Percentiles rank a stretch among this genome's conserved stretches.
These are phyloP conservation scores for Lecanoromycetidae sp. DNA, from an alignment of 2,329 filamentous ascomycete genomes.

Conservation along the genomic window DNA sequence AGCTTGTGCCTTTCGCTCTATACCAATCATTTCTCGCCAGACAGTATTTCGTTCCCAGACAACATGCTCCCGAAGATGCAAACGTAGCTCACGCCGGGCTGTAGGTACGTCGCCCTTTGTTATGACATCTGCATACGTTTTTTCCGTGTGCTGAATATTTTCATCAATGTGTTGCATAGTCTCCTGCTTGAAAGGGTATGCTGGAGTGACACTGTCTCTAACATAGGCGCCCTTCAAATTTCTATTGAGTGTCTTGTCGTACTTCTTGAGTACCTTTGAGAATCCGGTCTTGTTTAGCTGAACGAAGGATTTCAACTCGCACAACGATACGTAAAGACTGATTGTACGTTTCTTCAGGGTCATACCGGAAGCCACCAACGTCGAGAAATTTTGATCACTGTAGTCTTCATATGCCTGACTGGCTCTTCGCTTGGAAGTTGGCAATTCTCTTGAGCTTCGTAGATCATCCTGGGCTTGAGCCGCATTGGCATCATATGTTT, in stretches of 20 bases:
- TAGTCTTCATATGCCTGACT: constrained; percentile 66
- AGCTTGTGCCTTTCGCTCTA: constrained; percentile 88
- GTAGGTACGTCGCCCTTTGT: constrained; percentile 65
- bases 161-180: constrained; percentile 61
- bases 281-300: constrained; percentile 97
- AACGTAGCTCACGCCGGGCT: constrained; percentile 72
- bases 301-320: constrained; percentile 89
- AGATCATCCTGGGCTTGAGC: constrained; percentile 37
- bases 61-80: constrained; percentile 89
- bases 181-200: constrained; percentile 66
- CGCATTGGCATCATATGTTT: constrained; percentile 22
- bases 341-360: constrained; percentile 88
- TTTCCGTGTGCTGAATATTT: constrained; percentile 62
- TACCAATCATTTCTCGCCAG: constrained; percentile 97
- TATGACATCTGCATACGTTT: constrained; percentile 67
- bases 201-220: constrained; percentile 57
- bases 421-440: constrained; percentile 44
- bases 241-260: constrained; percentile 86
- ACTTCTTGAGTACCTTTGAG: constrained; percentile 93
- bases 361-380: constrained; percentile 58
- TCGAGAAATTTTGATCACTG: constrained; percentile 61
- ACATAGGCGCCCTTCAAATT: constrained; percentile 69
- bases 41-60: constrained; percentile 99
- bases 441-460: constrained; percentile 50
- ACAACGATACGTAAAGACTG: constrained; percentile 77